Evolutionary conservation across 371 early-diverging fungal genomes (phyloP), one percentile per base, ranked within the genome.

Genomic region (Rhizopus sp.): DNA sequence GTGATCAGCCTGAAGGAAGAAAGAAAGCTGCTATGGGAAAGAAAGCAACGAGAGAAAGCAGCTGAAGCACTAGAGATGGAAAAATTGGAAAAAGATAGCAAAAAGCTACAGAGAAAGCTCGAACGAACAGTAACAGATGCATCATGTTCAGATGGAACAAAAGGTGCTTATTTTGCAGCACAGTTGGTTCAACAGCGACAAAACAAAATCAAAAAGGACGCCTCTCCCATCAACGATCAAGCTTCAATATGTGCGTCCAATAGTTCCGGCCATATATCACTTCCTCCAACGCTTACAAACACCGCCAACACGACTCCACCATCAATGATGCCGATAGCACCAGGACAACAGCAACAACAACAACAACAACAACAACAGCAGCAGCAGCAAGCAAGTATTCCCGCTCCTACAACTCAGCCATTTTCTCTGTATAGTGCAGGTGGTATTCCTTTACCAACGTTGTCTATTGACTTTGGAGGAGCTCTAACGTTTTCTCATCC

Each of bases 361-460:
- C n/a, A n/a, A n/a, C n/a, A n/a, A n/a, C n/a, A n/a, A n/a, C n/a
- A 62, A 17, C 68, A 47, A 23, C 23, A 63, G 48, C 17, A 56
- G 45, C 0, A 63, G 23, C 23, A 23, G 23, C 23, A 64, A 0
- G 12, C 32, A 8, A 57, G 30, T n/a, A 13, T 37, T 31, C 7
- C 42, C n/a, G 38, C 55, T 35, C 10, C 30, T 39, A 23, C 23
- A 44, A 34, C 57, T 10, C 51, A 52, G 5, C 55, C 72, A 1
- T 55, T 65, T 13, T 66, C 68, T 0, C 40, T 75, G 3, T 68
- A 66, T n/a, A 70, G 54, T 56, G 49, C 64, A 6, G 66, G 64
- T 29, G 75, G 68, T 4, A 81, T 87, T 9, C 80, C 81, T 16
- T 69, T 87, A 7, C 85, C 84, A 4, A 84, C 86, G 3, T 65